phyloP scores from a whole-genome alignment of 768 basidiomycete genomes.

The Amanita phalloides region DNA sequence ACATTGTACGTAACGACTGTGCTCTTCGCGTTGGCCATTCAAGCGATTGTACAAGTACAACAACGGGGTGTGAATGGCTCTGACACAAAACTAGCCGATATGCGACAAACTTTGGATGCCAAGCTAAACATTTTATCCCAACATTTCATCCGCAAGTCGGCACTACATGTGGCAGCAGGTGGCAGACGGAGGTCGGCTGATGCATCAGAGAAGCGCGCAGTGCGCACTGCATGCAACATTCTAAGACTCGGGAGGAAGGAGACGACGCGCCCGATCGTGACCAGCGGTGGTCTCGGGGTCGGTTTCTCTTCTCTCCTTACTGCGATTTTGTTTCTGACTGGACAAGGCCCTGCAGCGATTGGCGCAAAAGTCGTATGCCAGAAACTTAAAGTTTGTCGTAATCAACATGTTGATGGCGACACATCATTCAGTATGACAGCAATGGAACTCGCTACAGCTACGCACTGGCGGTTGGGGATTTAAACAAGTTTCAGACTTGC shows the following conservation, averaged over 20 bases:
- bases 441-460: conserved; percentile 94
- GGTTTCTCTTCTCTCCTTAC: conserved; percentile 20
- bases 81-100: too few species aligned
- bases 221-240: too few species aligned
- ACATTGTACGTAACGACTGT: background rate
- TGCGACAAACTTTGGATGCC: conserved; percentile 65
- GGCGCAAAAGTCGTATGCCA: conserved; percentile 95
- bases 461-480: too few species aligned
- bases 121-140: conserved; percentile 92
- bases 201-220: too few species aligned
- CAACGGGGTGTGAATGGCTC: background rate
- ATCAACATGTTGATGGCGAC: conserved; percentile 84
- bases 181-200: too few species aligned
- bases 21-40: background rate
- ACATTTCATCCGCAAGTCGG: conserved; percentile 81
- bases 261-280: conserved; percentile 77
- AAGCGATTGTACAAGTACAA: background rate
- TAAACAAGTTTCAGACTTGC: too few species aligned
- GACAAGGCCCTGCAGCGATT: conserved; percentile 88
- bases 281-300: conserved; percentile 91
- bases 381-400: conserved; percentile 61
- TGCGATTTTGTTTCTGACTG: conserved; percentile 42
- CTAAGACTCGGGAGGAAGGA: too few species aligned
- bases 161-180: too few species aligned
- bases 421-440: conserved; percentile 99